A percentile compares a stretch with the other conserved stretches of the same genome.
These are phyloP conservation scores for Phytomonas serpens DNA, from an alignment of 208 protist species.

Conservation along the genomic window DNA sequence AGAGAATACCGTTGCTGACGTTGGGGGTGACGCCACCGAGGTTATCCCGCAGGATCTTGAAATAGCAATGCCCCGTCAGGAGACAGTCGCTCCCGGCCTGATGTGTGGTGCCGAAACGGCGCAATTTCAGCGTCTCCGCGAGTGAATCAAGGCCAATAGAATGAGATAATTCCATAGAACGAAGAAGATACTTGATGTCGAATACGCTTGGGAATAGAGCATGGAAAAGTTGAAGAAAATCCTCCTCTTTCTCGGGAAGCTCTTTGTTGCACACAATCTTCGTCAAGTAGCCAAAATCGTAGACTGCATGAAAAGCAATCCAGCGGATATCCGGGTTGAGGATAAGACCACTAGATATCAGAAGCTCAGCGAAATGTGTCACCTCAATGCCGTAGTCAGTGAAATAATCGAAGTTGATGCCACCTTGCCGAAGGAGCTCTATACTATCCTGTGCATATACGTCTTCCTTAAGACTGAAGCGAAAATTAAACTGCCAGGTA, in stretches of 20 bases:
- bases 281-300: constrained; percentile 98
- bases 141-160: constrained; percentile 95
- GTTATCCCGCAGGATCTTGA: constrained; percentile 92
- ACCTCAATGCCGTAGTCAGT: constrained; percentile 93
- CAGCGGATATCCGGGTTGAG: constrained; percentile 95
- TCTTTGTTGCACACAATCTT: constrained; percentile 94
- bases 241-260: constrained; percentile 94
- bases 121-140: constrained; percentile 91
- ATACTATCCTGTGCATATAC: constrained; percentile 98
- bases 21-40: constrained; percentile 80
- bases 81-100: constrained; percentile 97
- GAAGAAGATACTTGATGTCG: constrained; percentile 99
- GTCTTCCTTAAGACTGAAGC: constrained; percentile 95
- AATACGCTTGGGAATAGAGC: constrained; percentile 96
- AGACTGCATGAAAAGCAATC: constrained; percentile 98
- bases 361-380: constrained; percentile 94
- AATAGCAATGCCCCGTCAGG: constrained; percentile 97
- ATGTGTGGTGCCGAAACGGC: constrained; percentile 90
- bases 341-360: constrained; percentile 96
- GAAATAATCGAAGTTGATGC: constrained; percentile 97
- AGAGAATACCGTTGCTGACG: constrained; percentile 89
- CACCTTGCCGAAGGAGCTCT: constrained; percentile 92
- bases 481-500: constrained; percentile 99
- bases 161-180: constrained; percentile 83
- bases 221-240: constrained; percentile 95